Conservation (phyloP, 1,284 basidiomycete species). For the Serendipita sp. region DNA sequence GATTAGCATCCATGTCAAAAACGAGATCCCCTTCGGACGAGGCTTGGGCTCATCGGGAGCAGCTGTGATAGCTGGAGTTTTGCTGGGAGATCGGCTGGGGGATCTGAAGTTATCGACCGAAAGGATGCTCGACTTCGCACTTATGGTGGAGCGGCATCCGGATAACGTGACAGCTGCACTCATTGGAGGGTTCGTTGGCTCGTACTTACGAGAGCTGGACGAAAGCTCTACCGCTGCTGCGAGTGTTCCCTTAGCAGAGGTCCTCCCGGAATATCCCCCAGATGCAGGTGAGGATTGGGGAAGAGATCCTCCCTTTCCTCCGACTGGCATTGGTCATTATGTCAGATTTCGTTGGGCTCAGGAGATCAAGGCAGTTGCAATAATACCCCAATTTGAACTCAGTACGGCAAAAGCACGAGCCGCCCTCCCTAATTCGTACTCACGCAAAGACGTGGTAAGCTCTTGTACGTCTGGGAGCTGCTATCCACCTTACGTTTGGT, state of each 20-base stretch:
- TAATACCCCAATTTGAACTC: slow-evolving; percentile 92
- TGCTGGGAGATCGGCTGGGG: slow-evolving; percentile 78
- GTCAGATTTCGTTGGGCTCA: slow-evolving; percentile 82
- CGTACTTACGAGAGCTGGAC: slow-evolving; percentile 86
- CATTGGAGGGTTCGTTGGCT: slow-evolving; percentile 95
- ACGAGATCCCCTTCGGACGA: slow-evolving; percentile 94
- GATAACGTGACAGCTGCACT: slow-evolving; percentile 98
- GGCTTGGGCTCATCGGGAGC: slow-evolving; percentile 96
- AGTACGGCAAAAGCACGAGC: slow-evolving; percentile 89
- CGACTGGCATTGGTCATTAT: slow-evolving; percentile 85
- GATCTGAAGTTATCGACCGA: slow-evolving; percentile 51
- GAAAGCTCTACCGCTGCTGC: slow-evolving; percentile 61
- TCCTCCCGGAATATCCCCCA: slow-evolving; percentile 89
- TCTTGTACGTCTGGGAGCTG: not conserved
- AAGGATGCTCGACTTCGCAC: slow-evolving; percentile 85
- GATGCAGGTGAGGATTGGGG: slow-evolving; percentile 92
- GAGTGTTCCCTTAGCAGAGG: slow-evolving; percentile 87
- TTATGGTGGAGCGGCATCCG: slow-evolving; percentile 99
- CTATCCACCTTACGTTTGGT: not conserved
- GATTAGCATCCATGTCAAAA: slow-evolving; percentile 64
- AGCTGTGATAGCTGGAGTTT: slow-evolving; percentile 90
- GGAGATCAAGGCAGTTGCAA: slow-evolving; percentile 84
- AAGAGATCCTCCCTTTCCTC: slow-evolving; percentile 72
- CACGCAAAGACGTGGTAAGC: slow-evolving; percentile 82
- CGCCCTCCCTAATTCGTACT: slow-evolving; percentile 74